Evolutionary conservation across 805 yeast species (phyloP).

Genomic region (Starmerella riodocensis): DNA sequence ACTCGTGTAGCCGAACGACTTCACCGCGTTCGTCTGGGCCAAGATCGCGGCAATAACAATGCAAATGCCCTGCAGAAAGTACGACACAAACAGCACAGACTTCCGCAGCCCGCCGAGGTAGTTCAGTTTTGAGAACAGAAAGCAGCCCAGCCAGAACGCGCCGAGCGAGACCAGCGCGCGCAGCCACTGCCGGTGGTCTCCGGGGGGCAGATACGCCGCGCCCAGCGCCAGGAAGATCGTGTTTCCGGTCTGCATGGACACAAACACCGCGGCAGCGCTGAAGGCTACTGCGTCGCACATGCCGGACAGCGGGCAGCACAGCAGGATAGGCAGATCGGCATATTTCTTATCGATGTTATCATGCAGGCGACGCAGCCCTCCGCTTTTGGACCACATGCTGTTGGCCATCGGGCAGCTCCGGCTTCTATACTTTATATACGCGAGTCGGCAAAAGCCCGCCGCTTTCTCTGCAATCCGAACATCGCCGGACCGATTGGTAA

Average conservation of each 20-base stretch:
- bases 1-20: slow-evolving; percentile 1
- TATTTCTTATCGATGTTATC: slow-evolving; percentile 1
- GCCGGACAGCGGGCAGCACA: slow-evolving; percentile 12
- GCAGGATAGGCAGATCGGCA: slow-evolving; percentile 9
- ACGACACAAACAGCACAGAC: slow-evolving; percentile 7
- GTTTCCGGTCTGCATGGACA: slow-evolving; percentile 15
- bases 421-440: no score
- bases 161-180: slow-evolving; percentile 10
- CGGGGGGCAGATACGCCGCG: slow-evolving; percentile 8
- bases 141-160: slow-evolving; percentile 14
- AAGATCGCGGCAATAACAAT: slow-evolving; percentile 11
- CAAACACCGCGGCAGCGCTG: slow-evolving; percentile 13
- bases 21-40: slow-evolving; percentile 7
- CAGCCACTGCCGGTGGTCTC: slow-evolving; percentile 9
- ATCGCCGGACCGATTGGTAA: no score
- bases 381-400: no score
- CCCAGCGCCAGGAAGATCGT: slow-evolving; percentile 14
- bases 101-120: slow-evolving; percentile 6
- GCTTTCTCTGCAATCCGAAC: no score
- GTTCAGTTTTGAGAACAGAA: slow-evolving; percentile 9
- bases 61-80: slow-evolving; percentile 6
- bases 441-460: no score
- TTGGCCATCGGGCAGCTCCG: no score
- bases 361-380: not conserved
- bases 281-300: slow-evolving; percentile 14